A percentile compares a stretch with the other conserved stretches of the same genome.
These are phyloP conservation scores for Irpex sp. DNA, from an alignment of 1,284 basidiomycete genomes.

Conservation along the genomic window DNA sequence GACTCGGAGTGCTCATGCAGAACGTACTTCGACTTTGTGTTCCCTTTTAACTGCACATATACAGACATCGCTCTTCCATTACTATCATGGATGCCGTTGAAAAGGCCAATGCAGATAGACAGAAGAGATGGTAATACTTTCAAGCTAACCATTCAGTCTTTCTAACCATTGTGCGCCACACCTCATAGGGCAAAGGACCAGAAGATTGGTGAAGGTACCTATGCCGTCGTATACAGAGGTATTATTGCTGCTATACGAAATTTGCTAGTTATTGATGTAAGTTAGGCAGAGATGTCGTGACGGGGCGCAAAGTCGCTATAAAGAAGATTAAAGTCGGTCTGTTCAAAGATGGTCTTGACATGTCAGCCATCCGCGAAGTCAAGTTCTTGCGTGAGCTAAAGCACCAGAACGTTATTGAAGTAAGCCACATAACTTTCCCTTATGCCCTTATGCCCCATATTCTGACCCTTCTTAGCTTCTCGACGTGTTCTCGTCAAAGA, in stretches of 20 bases:
- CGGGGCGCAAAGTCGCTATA: conserved; percentile 83
- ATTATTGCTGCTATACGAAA: conserved; percentile 16
- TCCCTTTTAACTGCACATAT: background rate
- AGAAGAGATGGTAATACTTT: conserved; percentile 58
- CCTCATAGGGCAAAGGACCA: conserved; percentile 72
- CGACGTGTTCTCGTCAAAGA: conserved; percentile 96
- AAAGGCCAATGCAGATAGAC: conserved; percentile 64
- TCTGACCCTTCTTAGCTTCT: conserved; percentile 59
- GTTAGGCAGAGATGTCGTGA: conserved; percentile 65
- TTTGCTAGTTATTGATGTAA: background rate
- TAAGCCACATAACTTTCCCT: conserved; percentile 28
- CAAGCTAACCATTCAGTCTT: background rate
- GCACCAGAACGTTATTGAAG: conserved; percentile 95
- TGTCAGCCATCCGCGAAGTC: conserved; percentile 98
- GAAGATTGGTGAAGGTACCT: conserved; percentile 95
- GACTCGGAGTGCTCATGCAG: background rate
- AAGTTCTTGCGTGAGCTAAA: conserved; percentile 93
- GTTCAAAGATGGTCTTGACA: conserved; percentile 97
- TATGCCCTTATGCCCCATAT: background rate
- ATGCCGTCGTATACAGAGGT: conserved; percentile 96
- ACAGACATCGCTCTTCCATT: background rate
- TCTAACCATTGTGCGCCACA: conserved; percentile 1
- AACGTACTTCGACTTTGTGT: background rate
- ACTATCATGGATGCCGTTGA: conserved; percentile 72
- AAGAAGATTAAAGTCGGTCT: conserved; percentile 98